Conservation (phyloP, 306 rosid genomes). For the Rosa multiflora region DNA sequence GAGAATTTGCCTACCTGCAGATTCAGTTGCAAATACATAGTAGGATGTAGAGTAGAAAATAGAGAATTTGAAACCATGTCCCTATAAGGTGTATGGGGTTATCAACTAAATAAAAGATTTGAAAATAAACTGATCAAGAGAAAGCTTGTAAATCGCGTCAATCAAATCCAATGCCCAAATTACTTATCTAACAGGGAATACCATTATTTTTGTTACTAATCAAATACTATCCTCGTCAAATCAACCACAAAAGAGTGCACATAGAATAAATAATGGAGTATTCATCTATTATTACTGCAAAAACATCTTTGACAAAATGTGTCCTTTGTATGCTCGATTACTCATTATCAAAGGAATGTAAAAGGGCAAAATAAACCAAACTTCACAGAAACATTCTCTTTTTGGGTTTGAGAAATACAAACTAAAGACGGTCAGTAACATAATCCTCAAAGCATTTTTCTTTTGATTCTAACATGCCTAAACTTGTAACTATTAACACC, state of each 20-base stretch:
- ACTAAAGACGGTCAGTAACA: neutral
- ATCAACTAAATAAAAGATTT: neutral
- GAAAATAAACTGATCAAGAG: neutral
- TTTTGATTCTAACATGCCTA: too few species aligned
- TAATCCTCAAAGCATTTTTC: too few species aligned
- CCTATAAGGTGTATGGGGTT: neutral
- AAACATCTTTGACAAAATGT: neutral
- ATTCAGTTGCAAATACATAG: constrained; percentile 79
- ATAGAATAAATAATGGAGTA: neutral
- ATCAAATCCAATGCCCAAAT: neutral
- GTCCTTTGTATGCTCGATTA: neutral
- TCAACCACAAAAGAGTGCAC: neutral
- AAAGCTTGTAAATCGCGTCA: neutral
- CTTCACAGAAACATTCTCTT: too few species aligned
- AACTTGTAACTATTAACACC: too few species aligned
- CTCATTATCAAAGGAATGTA: neutral
- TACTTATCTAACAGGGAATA: neutral
- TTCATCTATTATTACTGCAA: neutral
- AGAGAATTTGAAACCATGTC: constrained; percentile 12
- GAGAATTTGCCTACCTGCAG: constrained; percentile 89
- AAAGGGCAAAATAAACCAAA: too few species aligned
- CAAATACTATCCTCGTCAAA: neutral
- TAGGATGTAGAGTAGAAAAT: constrained; percentile 55
- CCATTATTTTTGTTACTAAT: neutral
- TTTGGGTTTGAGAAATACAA: neutral